Evolutionary conservation across 78 protist species (phyloP).

Genomic region (Dictyostelium intermedium): DNA sequence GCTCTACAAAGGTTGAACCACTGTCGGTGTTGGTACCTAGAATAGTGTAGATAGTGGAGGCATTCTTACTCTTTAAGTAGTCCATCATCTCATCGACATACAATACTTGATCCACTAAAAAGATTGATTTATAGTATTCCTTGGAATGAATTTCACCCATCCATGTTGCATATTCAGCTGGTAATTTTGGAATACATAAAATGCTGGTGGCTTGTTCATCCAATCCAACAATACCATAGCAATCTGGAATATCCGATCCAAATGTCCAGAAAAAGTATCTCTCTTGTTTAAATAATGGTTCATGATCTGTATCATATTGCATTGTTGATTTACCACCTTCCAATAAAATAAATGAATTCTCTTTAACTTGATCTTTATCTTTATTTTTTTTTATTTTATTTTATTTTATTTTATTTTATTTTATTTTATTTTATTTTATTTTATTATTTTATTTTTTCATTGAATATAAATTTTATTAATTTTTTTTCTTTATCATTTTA

Average conservation of each 20-base stretch:
- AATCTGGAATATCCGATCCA: slow-evolving; percentile 82
- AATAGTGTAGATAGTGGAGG: slow-evolving; percentile 52
- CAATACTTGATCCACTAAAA: slow-evolving; percentile 68
- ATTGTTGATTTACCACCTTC: slow-evolving; percentile 51
- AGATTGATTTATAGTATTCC: slow-evolving; percentile 40
- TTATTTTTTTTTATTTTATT: neutral
- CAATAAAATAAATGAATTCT: slow-evolving; percentile 56
- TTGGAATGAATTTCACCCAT: slow-evolving; percentile 68
- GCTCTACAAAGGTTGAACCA: neutral
- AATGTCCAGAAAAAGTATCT: slow-evolving; percentile 83
- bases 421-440: neutral
- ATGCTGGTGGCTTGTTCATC: slow-evolving; percentile 13
- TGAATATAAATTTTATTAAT: neutral
- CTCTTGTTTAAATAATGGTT: slow-evolving; percentile 83
- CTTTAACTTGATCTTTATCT: slow-evolving; percentile 21
- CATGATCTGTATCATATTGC: slow-evolving; percentile 69
- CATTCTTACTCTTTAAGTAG: neutral
- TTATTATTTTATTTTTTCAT: neutral
- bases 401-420: neutral
- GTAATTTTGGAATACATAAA: slow-evolving; percentile 67
- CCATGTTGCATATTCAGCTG: slow-evolving; percentile 78
- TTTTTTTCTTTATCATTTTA: neutral
- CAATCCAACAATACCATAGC: slow-evolving; percentile 70
- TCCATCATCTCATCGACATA: slow-evolving; percentile 56
- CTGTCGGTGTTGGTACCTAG: slow-evolving; percentile 45